phyloP scores from a whole-genome alignment of 495 filamentous ascomycete species.

The Lophium mytilinum region DNA sequence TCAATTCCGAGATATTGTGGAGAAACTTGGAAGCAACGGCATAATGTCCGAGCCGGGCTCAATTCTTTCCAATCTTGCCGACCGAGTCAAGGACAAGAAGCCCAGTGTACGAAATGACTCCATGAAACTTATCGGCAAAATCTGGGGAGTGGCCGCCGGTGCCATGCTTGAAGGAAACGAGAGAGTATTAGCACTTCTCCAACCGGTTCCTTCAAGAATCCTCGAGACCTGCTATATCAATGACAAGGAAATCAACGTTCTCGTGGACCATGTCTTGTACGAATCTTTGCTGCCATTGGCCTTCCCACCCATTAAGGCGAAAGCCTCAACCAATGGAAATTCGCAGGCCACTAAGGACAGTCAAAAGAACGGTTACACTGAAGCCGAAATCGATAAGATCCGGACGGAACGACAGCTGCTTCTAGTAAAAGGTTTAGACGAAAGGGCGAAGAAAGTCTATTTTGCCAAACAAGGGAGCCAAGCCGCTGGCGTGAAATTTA shows the following conservation, averaged over 20 bases:
- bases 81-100: constrained; percentile 81
- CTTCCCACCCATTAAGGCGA: constrained; percentile 73
- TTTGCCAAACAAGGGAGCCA: constrained; percentile 78
- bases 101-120: constrained; percentile 73
- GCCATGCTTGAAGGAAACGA: constrained; percentile 82
- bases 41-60: constrained; percentile 61
- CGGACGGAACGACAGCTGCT: constrained; percentile 78
- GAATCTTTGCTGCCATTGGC: constrained; percentile 76
- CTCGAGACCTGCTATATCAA: constrained; percentile 87
- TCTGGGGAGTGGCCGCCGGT: constrained; percentile 86
- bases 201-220: constrained; percentile 74
- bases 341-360: constrained; percentile 44
- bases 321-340: constrained; percentile 41
- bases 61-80: constrained; percentile 69
- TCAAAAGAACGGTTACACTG: constrained; percentile 40
- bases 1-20: constrained; percentile 66
- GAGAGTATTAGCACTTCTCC: constrained; percentile 58
- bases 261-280: constrained; percentile 78
- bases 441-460: constrained; percentile 73
- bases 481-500: constrained; percentile 55
- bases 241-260: constrained; percentile 72
- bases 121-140: constrained; percentile 70
- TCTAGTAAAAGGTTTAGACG: constrained; percentile 68
- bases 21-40: constrained; percentile 68
- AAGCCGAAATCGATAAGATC: constrained; percentile 69